Percentiles rank a stretch among this genome's conserved stretches.
phyloP scores from a whole-genome alignment of 2,329 filamentous ascomycete genomes.

The Colletotrichum sp. region DNA sequence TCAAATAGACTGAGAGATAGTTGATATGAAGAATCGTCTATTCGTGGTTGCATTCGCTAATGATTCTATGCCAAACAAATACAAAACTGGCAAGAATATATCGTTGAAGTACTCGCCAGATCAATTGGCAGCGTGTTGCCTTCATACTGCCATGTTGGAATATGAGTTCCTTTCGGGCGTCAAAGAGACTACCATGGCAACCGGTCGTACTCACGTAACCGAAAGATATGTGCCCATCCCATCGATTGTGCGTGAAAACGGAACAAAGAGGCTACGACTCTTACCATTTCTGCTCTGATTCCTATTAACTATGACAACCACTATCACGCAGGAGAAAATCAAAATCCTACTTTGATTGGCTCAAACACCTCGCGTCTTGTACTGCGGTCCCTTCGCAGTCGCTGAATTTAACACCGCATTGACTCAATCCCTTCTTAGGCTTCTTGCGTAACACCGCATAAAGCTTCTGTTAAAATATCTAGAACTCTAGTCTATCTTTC shows the following conservation, averaged over 20 bases:
- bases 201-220: accelerated
- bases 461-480: not conserved
- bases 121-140: not conserved
- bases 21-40: not conserved
- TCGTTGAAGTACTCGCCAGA: not conserved
- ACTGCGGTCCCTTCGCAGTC: accelerated
- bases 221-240: not conserved
- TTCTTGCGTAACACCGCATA: not conserved
- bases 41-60: accelerated
- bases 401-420: not conserved
- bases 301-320: not conserved
- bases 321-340: not conserved
- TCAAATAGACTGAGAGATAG: not conserved
- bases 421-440: not conserved
- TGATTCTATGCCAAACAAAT: accelerated
- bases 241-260: not conserved
- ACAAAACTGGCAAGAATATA: not conserved
- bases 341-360: not conserved
- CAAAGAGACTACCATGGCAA: not conserved
- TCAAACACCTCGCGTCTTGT: not conserved
- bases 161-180: not conserved
- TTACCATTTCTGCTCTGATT: not conserved
- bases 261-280: not conserved
- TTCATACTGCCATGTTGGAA: not conserved
- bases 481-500: not conserved